phyloP scores from a whole-genome alignment of 148 eudicot genomes.

The Pouteria glomerata region DNA sequence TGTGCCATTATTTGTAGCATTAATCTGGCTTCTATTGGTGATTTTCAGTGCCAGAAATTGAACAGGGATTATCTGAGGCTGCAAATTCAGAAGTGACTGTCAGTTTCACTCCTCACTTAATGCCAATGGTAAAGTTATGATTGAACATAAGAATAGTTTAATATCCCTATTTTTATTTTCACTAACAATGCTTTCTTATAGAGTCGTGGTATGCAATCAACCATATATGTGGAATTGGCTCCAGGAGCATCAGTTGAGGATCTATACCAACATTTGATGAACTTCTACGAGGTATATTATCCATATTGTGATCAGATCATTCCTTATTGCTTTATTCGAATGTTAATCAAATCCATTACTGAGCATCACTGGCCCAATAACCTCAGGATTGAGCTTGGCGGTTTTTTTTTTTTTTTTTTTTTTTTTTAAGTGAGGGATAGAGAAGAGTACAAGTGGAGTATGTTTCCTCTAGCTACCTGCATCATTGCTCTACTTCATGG shows the following conservation, averaged over 20 bases:
- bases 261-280: constrained; percentile 52
- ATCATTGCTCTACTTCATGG: not conserved
- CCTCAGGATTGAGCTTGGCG: not conserved
- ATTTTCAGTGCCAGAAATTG: constrained; percentile 88
- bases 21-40: constrained; percentile 6
- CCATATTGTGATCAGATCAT: not conserved
- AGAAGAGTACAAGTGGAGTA: not conserved
- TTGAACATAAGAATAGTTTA: not conserved
- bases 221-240: constrained; percentile 81
- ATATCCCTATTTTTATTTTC: not conserved
- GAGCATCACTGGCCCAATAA: not conserved
- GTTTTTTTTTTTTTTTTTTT: not conserved
- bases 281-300: constrained; percentile 55
- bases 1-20: not conserved
- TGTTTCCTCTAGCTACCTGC: not conserved
- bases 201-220: constrained; percentile 99
- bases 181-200: constrained; percentile 18
- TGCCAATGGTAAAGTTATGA: constrained; percentile 70
- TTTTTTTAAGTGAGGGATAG: not conserved
- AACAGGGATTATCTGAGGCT: constrained; percentile 85
- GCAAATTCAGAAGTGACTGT: constrained; percentile 61
- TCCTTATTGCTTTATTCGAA: not conserved
- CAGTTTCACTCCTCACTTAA: constrained; percentile 96
- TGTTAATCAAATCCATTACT: not conserved
- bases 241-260: constrained; percentile 68